Evolutionary conservation across 805 yeast species (phyloP).

Genomic region (Starmera caribaea): DNA sequence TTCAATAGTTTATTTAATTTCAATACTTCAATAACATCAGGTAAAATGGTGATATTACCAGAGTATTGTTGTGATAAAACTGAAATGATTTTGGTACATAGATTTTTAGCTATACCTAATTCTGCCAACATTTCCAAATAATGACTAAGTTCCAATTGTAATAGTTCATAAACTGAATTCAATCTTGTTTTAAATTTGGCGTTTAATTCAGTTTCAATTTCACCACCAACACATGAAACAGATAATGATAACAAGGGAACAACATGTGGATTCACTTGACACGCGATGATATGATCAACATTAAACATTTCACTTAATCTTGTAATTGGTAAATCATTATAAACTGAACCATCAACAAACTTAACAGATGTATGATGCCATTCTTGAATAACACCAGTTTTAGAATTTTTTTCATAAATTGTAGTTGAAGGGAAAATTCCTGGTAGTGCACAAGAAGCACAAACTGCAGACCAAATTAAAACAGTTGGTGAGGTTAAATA

Average conservation of each 20-base stretch:
- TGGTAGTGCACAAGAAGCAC: conserved; percentile 93
- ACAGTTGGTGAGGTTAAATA: conserved; percentile 77
- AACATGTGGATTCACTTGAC: conserved; percentile 96
- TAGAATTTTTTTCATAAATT: conserved; percentile 71
- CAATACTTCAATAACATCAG: conserved; percentile 46
- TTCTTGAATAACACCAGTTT: conserved; percentile 61
- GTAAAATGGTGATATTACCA: conserved; percentile 90
- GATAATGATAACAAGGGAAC: conserved; percentile 74
- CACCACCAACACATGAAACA: conserved; percentile 60
- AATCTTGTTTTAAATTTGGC: conserved; percentile 43
- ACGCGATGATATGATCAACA: conserved; percentile 94
- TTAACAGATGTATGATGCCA: conserved; percentile 76
- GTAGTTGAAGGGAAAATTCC: conserved; percentile 83
- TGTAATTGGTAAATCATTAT: conserved; percentile 85
- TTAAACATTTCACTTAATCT: conserved; percentile 93
- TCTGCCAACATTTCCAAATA: conserved; percentile 64
- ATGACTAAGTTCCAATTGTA: conserved; percentile 69
- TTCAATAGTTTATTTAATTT: conserved; percentile 57
- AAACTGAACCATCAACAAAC: conserved; percentile 94
- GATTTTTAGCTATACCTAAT: conserved; percentile 64
- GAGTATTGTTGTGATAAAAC: conserved; percentile 79
- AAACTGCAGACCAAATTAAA: conserved; percentile 78
- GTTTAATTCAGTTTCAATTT: conserved; percentile 49
- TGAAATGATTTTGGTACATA: conserved; percentile 64
- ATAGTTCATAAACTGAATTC: conserved; percentile 45